Percentiles rank a stretch among this genome's conserved stretches.
These are phyloP conservation scores for Prosopis cineraria DNA, from an alignment of 306 rosid genomes.

Conservation along the genomic window DNA sequence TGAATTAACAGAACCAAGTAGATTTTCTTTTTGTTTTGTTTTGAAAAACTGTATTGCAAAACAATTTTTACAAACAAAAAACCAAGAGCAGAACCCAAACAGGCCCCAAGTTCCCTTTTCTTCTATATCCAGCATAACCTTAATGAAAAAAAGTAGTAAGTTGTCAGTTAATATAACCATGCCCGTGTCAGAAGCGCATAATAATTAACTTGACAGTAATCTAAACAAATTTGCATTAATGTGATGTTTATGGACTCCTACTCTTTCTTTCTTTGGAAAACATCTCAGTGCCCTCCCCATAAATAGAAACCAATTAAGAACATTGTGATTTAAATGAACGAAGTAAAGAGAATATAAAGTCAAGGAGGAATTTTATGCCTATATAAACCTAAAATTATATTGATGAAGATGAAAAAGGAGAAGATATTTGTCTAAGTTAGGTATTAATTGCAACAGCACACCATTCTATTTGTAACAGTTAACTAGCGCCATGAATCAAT, in stretches of 20 bases:
- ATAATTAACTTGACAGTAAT: slow-evolving; percentile 7
- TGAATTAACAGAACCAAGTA: no score
- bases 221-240: slow-evolving; percentile 9
- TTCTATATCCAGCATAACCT: slow-evolving; percentile 13
- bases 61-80: no score
- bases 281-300: background rate
- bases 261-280: background rate
- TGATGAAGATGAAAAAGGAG: background rate
- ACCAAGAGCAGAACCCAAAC: no score
- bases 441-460: background rate
- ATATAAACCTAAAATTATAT: slow-evolving; percentile 11
- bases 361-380: background rate
- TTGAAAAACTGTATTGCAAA: no score
- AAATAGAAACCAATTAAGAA: no score
- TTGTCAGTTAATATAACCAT: background rate
- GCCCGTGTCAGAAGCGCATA: background rate
- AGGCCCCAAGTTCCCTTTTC: background rate
- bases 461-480: background rate
- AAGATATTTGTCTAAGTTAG: background rate
- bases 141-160: background rate
- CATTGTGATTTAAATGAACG: background rate
- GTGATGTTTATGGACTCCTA: slow-evolving; percentile 5
- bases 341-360: background rate
- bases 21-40: no score
- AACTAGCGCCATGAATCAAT: background rate